Base-by-base conservation (phyloP, 2,329 filamentous ascomycete genomes). In the Byssoonygena ceratinophila region DNA sequence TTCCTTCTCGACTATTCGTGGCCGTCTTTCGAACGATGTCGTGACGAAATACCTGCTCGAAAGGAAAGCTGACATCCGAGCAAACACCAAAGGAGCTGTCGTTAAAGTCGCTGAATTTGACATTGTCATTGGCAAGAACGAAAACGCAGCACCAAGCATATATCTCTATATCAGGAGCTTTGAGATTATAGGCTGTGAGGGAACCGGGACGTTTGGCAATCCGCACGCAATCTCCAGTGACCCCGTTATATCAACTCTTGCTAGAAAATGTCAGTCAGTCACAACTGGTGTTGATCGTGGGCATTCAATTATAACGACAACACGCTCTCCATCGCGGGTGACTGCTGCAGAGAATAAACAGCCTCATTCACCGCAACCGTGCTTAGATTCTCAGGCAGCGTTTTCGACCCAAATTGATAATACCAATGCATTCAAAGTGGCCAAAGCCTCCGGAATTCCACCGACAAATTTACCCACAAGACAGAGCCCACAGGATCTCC, bases 31-130 rank as follows among this genome's bases (percentile, higher is more conserved):
- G 8, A 53, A 52, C 6, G 59, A 61, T 11, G 59, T 65, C 6
- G 51, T 63, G 5, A 52, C 61, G 34, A 25, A 53, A 25, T 66
- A 64, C 46, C n/a, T 44, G 11, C 46, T 32, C 4, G 54, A 57
- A 31, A 55, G 51, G 4, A 57, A 59, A 2, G 54, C 57, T 4
- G 50, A 51, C 11, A 27, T 60, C 16, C 57, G 57, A 54, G n/a
- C 59, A 25, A 58, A 55, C 8, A 61, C 60, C 4, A 59, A 55
- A 49, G 68, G 64, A 3, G 61, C 61, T 14, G 23, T 59, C 4
- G 58, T 70, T 22, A 60, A 64, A 48, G 54, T 72, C 41, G 44
- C 58, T 2, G 60, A 65, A 34, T 68, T 69, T 52, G 63, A 67
- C 40, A 55, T 72, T 18, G 60, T 70, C 45, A 60, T 71, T 39